A percentile compares a stretch with the other conserved stretches of the same genome.
phyloP scores from a whole-genome alignment of 208 protist genomes.

The Leptomonas seymouri region DNA sequence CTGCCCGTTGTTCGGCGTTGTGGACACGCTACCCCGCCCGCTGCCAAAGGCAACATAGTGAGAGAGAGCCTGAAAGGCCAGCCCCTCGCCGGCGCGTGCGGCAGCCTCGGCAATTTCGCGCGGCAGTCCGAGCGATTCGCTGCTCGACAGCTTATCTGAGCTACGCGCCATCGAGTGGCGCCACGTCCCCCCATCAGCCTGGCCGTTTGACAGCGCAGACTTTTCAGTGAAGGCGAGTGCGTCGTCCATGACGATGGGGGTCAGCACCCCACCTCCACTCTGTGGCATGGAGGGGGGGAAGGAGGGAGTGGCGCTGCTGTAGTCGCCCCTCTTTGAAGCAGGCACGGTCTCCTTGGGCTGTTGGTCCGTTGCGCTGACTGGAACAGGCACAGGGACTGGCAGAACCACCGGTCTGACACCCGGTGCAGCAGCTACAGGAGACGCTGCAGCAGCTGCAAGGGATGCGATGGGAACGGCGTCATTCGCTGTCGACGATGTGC shows the following conservation, averaged over 20 bases:
- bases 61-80: conserved; percentile 41
- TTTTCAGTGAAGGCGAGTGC: conserved; percentile 5
- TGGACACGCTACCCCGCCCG: conserved; percentile 9
- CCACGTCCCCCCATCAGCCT: conserved; percentile 2
- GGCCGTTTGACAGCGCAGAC: neutral
- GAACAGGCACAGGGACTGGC: conserved; percentile 35
- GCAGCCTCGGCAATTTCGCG: neutral
- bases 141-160: conserved; percentile 3
- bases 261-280: neutral
- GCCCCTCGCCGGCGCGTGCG: conserved; percentile 3
- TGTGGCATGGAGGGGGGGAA: neutral
- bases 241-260: neutral
- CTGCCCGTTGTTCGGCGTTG: neutral
- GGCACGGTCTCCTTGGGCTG: neutral
- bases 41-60: conserved; percentile 51
- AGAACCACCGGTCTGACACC: neutral
- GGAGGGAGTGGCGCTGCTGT: conserved; percentile 6
- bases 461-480: neutral
- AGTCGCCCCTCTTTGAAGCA: neutral
- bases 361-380: neutral
- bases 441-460: neutral
- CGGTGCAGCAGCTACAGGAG: neutral
- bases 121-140: conserved; percentile 10
- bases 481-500: neutral
- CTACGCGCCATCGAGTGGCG: neutral